Evolutionary conservation across 768 basidiomycete species (phyloP).

Genomic region (Kwoniella sp.): DNA sequence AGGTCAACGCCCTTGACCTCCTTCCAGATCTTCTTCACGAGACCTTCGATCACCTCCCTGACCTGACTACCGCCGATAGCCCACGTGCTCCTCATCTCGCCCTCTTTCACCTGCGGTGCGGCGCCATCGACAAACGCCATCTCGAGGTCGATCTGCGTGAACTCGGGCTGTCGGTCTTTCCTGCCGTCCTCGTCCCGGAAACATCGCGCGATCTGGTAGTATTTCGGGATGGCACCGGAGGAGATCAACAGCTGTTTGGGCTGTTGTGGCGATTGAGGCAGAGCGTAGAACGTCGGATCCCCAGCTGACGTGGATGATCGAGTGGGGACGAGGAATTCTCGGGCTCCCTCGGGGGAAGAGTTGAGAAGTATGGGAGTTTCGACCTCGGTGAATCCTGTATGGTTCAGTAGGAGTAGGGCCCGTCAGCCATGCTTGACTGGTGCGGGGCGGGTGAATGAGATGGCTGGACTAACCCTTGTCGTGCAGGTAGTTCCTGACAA

Average conservation of each 20-base stretch:
- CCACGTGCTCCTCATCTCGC: slow-evolving; percentile 56
- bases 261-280: slow-evolving; percentile 92
- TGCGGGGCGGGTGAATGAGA: neutral
- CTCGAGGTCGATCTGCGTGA: slow-evolving; percentile 94
- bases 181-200: slow-evolving; percentile 95
- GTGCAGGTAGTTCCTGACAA: slow-evolving; percentile 68
- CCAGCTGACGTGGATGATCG: slow-evolving; percentile 50
- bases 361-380: slow-evolving; percentile 87
- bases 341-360: slow-evolving; percentile 89
- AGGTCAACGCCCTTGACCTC: slow-evolving; percentile 63
- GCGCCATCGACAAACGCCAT: slow-evolving; percentile 91
- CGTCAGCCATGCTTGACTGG: neutral
- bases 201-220: slow-evolving; percentile 89
- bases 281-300: slow-evolving; percentile 65
- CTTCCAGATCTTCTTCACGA: slow-evolving; percentile 73
- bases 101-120: slow-evolving; percentile 36
- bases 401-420: no score
- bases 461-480: slow-evolving; percentile 61
- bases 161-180: slow-evolving; percentile 92
- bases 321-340: slow-evolving; percentile 86
- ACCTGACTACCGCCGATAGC: slow-evolving; percentile 81
- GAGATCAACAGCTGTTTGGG: slow-evolving; percentile 89
- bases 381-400: slow-evolving; percentile 81
- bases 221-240: slow-evolving; percentile 81
- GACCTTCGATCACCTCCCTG: slow-evolving; percentile 67